Conservation (phyloP, 2,329 filamentous ascomycete species). For the Penicillium palitans region DNA sequence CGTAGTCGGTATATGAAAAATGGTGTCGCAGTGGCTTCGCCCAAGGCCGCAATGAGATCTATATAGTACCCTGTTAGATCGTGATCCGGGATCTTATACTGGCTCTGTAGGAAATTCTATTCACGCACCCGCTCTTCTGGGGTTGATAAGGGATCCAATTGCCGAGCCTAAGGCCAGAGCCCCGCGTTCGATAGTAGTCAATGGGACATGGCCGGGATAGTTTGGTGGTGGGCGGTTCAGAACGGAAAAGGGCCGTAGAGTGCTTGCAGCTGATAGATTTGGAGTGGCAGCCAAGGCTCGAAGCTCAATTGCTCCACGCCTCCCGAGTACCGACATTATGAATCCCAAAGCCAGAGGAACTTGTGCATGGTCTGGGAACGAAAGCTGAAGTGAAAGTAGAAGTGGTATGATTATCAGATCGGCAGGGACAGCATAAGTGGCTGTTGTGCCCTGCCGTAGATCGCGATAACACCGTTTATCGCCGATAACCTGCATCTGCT, state of each 20-base stretch:
- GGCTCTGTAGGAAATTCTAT: background rate
- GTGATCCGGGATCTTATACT: background rate
- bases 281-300: constrained; percentile 15
- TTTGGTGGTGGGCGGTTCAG: constrained; percentile 81
- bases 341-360: constrained; percentile 1
- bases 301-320: constrained; percentile 18
- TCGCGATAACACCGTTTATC: constrained; percentile 13
- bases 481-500: constrained; percentile 17
- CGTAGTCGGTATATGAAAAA: constrained; percentile 93
- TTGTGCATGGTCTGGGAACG: constrained; percentile 13
- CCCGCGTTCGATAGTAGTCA: constrained; percentile 74
- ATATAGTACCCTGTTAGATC: constrained; percentile 10
- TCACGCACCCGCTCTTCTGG: constrained; percentile 69
- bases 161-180: constrained; percentile 66
- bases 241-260: constrained; percentile 67
- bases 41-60: constrained; percentile 94
- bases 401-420: constrained; percentile 24
- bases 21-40: constrained; percentile 89
- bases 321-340: constrained; percentile 35
- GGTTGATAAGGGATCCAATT: constrained; percentile 65
- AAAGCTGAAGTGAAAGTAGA: constrained; percentile 9
- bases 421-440: constrained; percentile 7
- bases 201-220: constrained; percentile 88
- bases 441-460: constrained; percentile 7
- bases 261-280: constrained; percentile 7